Percentiles rank a stretch among this genome's conserved stretches.
Evolutionary conservation across 2,329 filamentous ascomycete genomes (phyloP).

Genomic region (Rasamsonia emersonii): DNA sequence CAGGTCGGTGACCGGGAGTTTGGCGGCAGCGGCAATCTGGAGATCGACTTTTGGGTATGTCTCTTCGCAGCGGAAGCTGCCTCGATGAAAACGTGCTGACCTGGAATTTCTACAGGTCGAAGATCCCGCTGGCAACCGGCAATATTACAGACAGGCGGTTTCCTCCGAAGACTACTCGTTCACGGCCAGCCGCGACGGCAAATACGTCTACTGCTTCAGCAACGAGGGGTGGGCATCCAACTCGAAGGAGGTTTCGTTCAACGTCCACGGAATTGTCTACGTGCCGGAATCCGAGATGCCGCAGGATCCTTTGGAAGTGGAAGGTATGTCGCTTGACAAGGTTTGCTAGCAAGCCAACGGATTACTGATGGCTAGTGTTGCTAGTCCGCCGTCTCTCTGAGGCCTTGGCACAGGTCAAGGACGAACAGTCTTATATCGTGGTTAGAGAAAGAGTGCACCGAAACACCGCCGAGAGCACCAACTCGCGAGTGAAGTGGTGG

Average conservation of each 20-base stretch:
- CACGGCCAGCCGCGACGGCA: conserved; percentile 73
- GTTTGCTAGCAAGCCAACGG: neutral
- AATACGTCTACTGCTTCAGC: conserved; percentile 95
- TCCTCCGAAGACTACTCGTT: conserved; percentile 93
- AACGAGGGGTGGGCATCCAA: conserved; percentile 97
- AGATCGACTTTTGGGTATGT: conserved; percentile 95
- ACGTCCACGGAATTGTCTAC: conserved; percentile 97
- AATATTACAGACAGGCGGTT: conserved; percentile 69
- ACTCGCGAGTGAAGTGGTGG: conserved; percentile 98
- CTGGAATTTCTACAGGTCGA: conserved; percentile 54
- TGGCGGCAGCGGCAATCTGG: conserved; percentile 84
- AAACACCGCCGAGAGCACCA: conserved; percentile 98
- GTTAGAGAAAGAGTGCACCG: conserved; percentile 90
- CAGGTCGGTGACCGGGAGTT: conserved; percentile 97
- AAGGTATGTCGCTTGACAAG: conserved; percentile 51
- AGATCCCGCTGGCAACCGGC: conserved; percentile 66
- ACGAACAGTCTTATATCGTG: conserved; percentile 96
- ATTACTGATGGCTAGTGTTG: conserved; percentile 4
- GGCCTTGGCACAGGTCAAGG: conserved; percentile 83
- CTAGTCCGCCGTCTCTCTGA: conserved; percentile 76
- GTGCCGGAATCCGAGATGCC: conserved; percentile 79
- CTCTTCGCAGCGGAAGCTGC: neutral
- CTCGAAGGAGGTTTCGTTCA: conserved; percentile 98
- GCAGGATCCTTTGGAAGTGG: conserved; percentile 79
- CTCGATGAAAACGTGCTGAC: neutral